phyloP scores from a whole-genome alignment of 1,284 basidiomycete genomes.

The Fomitopsis pinicola region DNA sequence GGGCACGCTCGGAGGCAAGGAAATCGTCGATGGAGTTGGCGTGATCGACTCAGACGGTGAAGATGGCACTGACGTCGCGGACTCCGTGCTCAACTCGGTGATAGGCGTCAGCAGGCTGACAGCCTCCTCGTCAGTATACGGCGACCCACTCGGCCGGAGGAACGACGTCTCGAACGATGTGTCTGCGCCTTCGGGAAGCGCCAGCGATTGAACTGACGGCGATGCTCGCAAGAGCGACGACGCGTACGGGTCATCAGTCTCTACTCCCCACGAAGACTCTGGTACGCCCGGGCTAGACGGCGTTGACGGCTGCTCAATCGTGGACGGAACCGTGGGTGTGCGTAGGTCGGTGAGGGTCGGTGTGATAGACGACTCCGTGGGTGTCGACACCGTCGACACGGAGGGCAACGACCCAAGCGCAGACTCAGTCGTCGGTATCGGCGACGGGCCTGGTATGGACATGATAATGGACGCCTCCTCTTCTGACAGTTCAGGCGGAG shows the following conservation, averaged over 20 bases:
- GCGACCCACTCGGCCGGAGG: slow-evolving; percentile 33
- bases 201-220: slow-evolving; percentile 55
- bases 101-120: slow-evolving; percentile 25
- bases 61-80: slow-evolving; percentile 20
- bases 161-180: slow-evolving; percentile 54
- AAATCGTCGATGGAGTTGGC: slow-evolving; percentile 23
- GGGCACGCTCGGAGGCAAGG: slow-evolving; percentile 24
- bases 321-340: slow-evolving; percentile 26
- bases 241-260: slow-evolving; percentile 64
- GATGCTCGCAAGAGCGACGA: slow-evolving; percentile 65
- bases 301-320: slow-evolving; percentile 18
- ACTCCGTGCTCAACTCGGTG: slow-evolving; percentile 31
- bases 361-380: slow-evolving; percentile 34
- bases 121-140: slow-evolving; percentile 33
- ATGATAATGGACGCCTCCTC: slow-evolving; percentile 6
- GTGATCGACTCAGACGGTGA: slow-evolving; percentile 26
- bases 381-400: slow-evolving; percentile 21
- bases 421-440: slow-evolving; percentile 20
- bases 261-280: slow-evolving; percentile 49
- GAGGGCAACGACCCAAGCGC: slow-evolving; percentile 11
- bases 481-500: slow-evolving; percentile 3
- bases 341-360: slow-evolving; percentile 28
- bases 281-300: slow-evolving; percentile 34
- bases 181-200: slow-evolving; percentile 54
- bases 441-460: slow-evolving; percentile 23